Conservation (phyloP, 306 rosid species). For the Astragalus membranaceus region DNA sequence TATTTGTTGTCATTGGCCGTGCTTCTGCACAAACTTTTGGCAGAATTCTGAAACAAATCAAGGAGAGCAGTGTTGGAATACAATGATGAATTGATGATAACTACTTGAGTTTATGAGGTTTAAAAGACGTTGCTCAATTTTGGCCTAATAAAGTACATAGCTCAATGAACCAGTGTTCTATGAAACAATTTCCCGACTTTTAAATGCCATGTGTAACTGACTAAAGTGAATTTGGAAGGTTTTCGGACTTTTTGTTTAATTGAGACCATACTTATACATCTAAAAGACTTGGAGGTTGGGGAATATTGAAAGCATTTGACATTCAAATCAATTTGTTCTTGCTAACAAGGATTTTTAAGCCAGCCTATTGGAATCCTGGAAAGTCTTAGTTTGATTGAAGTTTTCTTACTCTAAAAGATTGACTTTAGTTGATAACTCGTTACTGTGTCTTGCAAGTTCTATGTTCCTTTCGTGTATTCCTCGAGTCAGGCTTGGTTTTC, state of each 20-base stretch:
- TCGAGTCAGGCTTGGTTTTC: constrained; percentile 1
- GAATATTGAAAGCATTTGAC: neutral
- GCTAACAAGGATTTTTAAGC: neutral
- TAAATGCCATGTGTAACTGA: neutral
- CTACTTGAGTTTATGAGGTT: neutral
- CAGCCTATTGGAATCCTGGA: neutral
- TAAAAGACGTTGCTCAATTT: neutral
- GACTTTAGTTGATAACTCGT: neutral
- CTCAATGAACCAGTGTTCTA: neutral
- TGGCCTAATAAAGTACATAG: neutral
- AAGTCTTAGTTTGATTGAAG: neutral
- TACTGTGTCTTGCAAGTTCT: neutral
- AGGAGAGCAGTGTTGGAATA: neutral
- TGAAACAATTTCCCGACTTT: neutral
- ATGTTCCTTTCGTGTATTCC: neutral
- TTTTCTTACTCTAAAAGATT: neutral
- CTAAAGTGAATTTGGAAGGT: neutral
- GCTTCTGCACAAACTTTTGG: neutral
- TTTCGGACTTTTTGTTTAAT: neutral
- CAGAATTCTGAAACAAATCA: neutral
- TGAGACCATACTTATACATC: neutral
- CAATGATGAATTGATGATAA: neutral
- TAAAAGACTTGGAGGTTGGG: neutral
- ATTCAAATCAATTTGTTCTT: neutral
- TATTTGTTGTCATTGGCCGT: neutral